Base-by-base conservation (phyloP, 345 rosid species). In the Noccaea caerulescens region DNA sequence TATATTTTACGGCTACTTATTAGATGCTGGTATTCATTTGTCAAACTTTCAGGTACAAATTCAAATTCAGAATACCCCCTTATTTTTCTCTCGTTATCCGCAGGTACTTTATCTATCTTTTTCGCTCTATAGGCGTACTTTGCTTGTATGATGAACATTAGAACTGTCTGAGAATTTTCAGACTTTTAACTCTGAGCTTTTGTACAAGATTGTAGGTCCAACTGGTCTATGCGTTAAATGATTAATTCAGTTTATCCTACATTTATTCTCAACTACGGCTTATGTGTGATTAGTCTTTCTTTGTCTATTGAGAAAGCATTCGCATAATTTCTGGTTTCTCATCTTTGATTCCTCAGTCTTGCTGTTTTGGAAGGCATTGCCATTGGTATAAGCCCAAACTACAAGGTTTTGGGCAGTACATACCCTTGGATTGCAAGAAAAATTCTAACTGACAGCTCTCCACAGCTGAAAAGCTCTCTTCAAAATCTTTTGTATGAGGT, bases 391-490 rank as follows among this genome's bases (percentile, higher is more conserved):
- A 77, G 85, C 75, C 97, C 96, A 72, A 82, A 86, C 66, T 93
- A 93, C 87, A 93, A 93, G 80, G 98, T 93, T 62, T 76, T 93
- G 82, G 92, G 98, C 13, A 88, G 97, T 75, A 90, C 98, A 56
- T 93, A 90, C 73, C 98, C 98, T n/a, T 93, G 97, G 97, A 93
- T 93, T 76, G 97, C 98, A 27, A 88, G 82, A 77, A 93, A 93
- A 80, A 86, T 93, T 34, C 77, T 93, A 62, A 88, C 92, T 52
- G 92, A 93, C 66, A 81, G 89, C 81, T 93, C 98, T 69, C 96
- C 97, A 0, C 85, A 90, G 77, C 83, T 90, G 72, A 87, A 79
- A 79, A 80, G 88, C 49, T 87, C 98, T 74, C 79, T 93, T 72
- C 86, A 75, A 64, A 64, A 81, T 75, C 90, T 93, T 80, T 89